A percentile compares a stretch with the other conserved stretches of the same genome.
phyloP scores from a whole-genome alignment of 129 eudicot species.

The Artemisia annua region DNA sequence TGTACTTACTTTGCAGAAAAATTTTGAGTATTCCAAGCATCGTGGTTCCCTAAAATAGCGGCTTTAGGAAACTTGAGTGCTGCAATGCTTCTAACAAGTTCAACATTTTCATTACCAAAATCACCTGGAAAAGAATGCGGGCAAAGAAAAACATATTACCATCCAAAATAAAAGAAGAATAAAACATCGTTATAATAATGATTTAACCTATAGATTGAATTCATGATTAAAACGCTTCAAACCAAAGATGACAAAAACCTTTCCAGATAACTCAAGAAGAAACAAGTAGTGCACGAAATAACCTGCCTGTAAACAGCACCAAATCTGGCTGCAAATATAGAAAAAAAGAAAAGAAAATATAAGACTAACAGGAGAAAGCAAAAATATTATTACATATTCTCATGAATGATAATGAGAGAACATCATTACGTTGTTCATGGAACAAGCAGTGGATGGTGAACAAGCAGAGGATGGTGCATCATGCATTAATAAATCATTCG shows the following conservation, averaged over 20 bases:
- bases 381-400: neutral
- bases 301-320: constrained; percentile 96
- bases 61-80: constrained; percentile 70
- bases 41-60: constrained; percentile 85
- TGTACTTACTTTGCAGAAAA: constrained; percentile 61
- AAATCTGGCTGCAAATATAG: constrained; percentile 80
- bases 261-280: constrained; percentile 32
- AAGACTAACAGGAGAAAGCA: too few species aligned
- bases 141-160: constrained; percentile 14
- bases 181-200: neutral
- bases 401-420: constrained; percentile 12
- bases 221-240: neutral
- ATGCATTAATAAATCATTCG: too few species aligned
- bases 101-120: constrained; percentile 85
- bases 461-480: too few species aligned
- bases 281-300: constrained; percentile 19
- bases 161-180: constrained; percentile 22
- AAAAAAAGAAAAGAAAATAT: too few species aligned
- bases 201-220: constrained; percentile 3
- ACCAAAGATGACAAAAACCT: constrained; percentile 26
- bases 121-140: constrained; percentile 58
- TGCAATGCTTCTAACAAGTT: constrained; percentile 80
- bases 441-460: too few species aligned
- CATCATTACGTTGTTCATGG: neutral
- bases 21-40: constrained; percentile 70